Base-by-base conservation (phyloP, 2,329 filamentous ascomycete species). In the Aspergillus aculeatus region DNA sequence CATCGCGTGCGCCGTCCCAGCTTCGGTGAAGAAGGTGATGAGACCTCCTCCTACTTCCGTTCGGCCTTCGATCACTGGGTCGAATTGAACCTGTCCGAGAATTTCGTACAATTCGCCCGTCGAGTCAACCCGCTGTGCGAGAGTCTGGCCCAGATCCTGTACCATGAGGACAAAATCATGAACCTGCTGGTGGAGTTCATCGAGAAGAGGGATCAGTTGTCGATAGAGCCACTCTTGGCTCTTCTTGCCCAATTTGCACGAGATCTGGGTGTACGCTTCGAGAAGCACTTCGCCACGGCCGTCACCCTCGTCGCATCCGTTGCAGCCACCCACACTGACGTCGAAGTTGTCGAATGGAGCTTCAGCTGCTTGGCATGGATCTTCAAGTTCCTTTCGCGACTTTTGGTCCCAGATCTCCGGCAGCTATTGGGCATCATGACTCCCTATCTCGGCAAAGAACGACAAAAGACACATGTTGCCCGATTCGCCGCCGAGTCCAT, bases 341-440 rank as follows among this genome's bases (percentile, higher is more conserved):
- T 91, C 26, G 91, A 93, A 64, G 92, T 96, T n/a, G 91, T 98
- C 54, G 95, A 99, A 78, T 98, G 94, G 93, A 94, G 91, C 54
- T 99, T 99, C 77, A 92, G 89, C 12, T 93, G 91, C 67, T 82
- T 99, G 58, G 92, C 95, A 50, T 99, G 96, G 82, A 82, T 98
- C 47, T 97, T 99, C 84, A 99, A 99, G 73, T 98, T 98, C 71
- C 84, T 99, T 5, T 96, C 92, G 2, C 88, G 91, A 64, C 83
- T 98, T 0, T 78, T 99, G 23, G 90, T 95, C 0, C 89, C 92
- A 4, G 91, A 99, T 71, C 78, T 99, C 63, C 83, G 90, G 62
- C 92, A 94, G 50, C 88, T 96, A 2, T 93, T 92, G 72, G 85
- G 91, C 70, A 86, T 95, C 55, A 86, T 99, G 80, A 85, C 90